phyloP scores from a whole-genome alignment of 352 stramenopile species.

The Globisporangium yorkense region DNA sequence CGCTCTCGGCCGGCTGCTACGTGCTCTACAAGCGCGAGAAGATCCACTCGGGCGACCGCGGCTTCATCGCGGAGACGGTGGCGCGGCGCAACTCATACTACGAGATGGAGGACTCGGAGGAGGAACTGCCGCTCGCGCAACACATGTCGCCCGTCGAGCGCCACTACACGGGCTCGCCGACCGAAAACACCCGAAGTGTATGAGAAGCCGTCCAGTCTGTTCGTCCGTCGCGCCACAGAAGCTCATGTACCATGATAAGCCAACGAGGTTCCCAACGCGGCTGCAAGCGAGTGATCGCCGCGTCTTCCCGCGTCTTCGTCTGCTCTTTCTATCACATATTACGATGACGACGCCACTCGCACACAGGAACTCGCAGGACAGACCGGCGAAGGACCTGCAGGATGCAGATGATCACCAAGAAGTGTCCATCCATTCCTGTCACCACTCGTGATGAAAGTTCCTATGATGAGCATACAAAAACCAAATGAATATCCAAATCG shows the following conservation, averaged over 20 bases:
- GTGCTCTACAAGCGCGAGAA: slow-evolving; percentile 55
- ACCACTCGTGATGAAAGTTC: too few species aligned
- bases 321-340: too few species aligned
- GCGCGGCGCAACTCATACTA: slow-evolving; percentile 47
- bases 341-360: too few species aligned
- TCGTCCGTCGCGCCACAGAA: neutral
- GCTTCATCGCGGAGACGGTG: slow-evolving; percentile 39
- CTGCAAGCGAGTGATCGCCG: neutral
- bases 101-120: slow-evolving; percentile 64
- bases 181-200: slow-evolving; percentile 1
- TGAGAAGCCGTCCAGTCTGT: neutral
- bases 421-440: too few species aligned
- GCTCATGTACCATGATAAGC: slow-evolving; percentile 1
- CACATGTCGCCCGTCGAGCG: slow-evolving; percentile 56
- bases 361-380: too few species aligned
- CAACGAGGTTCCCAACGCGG: neutral
- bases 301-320: too few species aligned
- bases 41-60: slow-evolving; percentile 27
- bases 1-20: slow-evolving; percentile 40
- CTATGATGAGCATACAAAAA: too few species aligned
- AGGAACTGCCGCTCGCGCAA: slow-evolving; percentile 55
- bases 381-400: too few species aligned
- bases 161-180: slow-evolving; percentile 15
- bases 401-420: too few species aligned
- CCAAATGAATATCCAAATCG: too few species aligned